Conservation (phyloP, 169 alveolate genomes). For the Amoebophrya sp. region DNA sequence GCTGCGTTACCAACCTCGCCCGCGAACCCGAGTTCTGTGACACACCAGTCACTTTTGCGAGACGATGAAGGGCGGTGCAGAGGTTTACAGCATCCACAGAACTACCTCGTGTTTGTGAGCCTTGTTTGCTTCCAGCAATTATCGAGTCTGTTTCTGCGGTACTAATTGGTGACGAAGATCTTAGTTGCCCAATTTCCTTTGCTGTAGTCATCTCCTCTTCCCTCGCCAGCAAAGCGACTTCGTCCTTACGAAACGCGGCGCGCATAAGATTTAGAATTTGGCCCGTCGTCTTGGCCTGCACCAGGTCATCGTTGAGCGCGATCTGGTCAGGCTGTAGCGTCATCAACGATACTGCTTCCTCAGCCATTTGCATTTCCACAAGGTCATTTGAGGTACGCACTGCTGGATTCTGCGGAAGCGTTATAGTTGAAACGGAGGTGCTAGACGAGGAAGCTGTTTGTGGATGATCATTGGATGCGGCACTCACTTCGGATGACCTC, state of each 20-base stretch:
- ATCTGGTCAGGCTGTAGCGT: background rate
- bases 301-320: background rate
- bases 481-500: background rate
- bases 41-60: background rate
- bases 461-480: background rate
- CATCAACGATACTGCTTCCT: background rate
- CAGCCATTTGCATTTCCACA: background rate
- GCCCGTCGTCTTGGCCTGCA: background rate
- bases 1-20: background rate
- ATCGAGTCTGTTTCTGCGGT: background rate
- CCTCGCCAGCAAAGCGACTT: background rate
- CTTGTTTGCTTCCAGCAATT: background rate
- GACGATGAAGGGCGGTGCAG: background rate
- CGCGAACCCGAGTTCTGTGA: background rate
- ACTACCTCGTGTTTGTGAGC: background rate
- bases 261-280: background rate
- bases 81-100: background rate
- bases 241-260: background rate
- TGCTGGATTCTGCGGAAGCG: background rate
- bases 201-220: background rate
- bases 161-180: background rate
- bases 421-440: background rate
- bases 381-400: background rate
- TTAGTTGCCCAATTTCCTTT: background rate
- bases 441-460: background rate